A percentile compares a stretch with the other conserved stretches of the same genome.
phyloP scores from a whole-genome alignment of 2,329 filamentous ascomycete genomes.

The Chalaropsis thielavioides region DNA sequence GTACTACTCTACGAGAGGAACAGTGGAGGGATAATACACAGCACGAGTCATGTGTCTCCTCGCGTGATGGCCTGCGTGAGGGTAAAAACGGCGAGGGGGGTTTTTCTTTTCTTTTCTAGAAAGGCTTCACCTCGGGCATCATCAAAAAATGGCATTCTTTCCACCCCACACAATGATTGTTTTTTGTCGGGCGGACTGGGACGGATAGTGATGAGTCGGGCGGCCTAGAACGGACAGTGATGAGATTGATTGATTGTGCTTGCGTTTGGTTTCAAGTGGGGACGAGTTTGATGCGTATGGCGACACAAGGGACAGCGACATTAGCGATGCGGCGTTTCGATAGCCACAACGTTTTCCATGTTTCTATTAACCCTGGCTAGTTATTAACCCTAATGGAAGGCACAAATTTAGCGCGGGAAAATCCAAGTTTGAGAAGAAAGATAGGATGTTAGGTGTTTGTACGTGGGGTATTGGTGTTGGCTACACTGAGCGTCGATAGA shows the following conservation, averaged over 20 bases:
- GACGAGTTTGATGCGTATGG: background rate
- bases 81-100: conserved; percentile 31
- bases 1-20: conserved; percentile 12
- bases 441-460: background rate
- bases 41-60: conserved; percentile 29
- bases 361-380: background rate
- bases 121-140: conserved; percentile 35
- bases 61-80: conserved; percentile 29
- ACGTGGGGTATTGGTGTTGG: no score
- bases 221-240: background rate
- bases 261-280: background rate
- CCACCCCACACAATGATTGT: background rate
- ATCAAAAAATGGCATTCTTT: conserved; percentile 28
- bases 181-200: background rate
- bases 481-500: no score
- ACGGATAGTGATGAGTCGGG: background rate
- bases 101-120: conserved; percentile 21
- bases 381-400: background rate
- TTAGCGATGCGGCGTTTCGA: background rate
- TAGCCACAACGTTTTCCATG: no score
- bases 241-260: background rate
- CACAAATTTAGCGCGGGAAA: background rate
- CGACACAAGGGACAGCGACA: background rate
- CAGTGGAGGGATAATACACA: conserved; percentile 25
- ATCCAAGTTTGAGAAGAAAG: background rate